A percentile compares a stretch with the other conserved stretches of the same genome.
These are phyloP conservation scores for Exophiala dermatitidis DNA, from an alignment of 2,329 filamentous ascomycete species.

Conservation along the genomic window DNA sequence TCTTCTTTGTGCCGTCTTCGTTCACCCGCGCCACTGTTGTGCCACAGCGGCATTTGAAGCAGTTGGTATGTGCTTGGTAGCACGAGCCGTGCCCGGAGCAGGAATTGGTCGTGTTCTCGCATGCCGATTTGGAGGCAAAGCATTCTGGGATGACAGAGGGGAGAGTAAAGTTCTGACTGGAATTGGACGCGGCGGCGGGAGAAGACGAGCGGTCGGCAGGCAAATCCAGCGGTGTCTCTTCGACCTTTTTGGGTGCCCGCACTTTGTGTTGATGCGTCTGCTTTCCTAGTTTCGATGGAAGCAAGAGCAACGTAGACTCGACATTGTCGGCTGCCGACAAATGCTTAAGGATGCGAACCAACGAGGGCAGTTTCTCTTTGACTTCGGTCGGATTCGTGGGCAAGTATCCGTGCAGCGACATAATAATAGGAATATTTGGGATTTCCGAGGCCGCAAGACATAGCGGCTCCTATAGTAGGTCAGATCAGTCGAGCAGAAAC, in stretches of 20 bases:
- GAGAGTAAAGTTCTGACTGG: conserved; percentile 32
- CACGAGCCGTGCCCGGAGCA: conserved; percentile 81
- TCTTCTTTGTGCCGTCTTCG: conserved; percentile 49
- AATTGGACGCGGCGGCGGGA: conserved; percentile 33
- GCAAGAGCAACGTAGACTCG: conserved; percentile 51
- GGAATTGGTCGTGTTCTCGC: conserved; percentile 61
- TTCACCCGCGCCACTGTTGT: conserved; percentile 47
- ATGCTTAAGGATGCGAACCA: conserved; percentile 34
- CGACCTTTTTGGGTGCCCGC: conserved; percentile 10
- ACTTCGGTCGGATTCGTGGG: conserved; percentile 32
- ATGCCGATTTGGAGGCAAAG: conserved; percentile 63
- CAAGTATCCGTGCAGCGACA: conserved; percentile 38
- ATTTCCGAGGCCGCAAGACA: conserved; percentile 22
- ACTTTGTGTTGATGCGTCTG: conserved; percentile 9
- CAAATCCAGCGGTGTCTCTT: conserved; percentile 27
- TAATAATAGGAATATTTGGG: conserved; percentile 31
- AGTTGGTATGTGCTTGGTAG: conserved; percentile 58
- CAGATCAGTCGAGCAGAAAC: neutral
- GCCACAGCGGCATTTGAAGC: conserved; percentile 73
- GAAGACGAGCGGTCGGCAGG: conserved; percentile 27
- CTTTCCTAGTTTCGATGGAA: conserved; percentile 36
- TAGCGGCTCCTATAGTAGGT: conserved; percentile 7
- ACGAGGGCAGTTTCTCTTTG: conserved; percentile 10
- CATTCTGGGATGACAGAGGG: conserved; percentile 58
- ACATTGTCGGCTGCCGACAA: conserved; percentile 47